phyloP scores from a whole-genome alignment of 129 eudicot genomes.

The Flaveria bidentis region DNA sequence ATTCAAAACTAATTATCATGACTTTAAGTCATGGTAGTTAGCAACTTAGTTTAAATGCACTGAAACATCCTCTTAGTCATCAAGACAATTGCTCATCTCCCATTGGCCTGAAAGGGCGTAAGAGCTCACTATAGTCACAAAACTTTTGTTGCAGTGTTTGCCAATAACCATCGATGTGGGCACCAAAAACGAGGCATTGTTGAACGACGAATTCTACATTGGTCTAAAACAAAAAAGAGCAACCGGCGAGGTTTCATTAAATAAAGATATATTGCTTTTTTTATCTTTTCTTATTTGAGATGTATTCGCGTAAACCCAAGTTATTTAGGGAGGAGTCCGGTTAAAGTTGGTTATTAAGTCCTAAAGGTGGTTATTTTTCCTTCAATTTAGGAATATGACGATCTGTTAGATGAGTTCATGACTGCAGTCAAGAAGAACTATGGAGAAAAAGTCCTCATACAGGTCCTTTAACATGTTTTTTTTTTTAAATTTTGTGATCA shows the following conservation, averaged over 20 bases:
- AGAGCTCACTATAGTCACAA: not conserved
- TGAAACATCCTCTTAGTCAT: not conserved
- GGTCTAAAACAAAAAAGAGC: conserved; percentile 87
- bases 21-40: not conserved
- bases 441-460: conserved; percentile 92
- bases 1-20: not conserved
- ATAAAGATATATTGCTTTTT: not conserved
- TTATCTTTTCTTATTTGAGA: not conserved
- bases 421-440: conserved; percentile 90
- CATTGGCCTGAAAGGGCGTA: not conserved
- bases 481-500: not conserved
- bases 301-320: not conserved
- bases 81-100: not conserved
- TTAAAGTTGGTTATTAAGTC: not conserved
- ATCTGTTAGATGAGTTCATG: conserved; percentile 88
- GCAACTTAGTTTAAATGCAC: not conserved
- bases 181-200: conserved; percentile 74
- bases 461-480: conserved; percentile 31
- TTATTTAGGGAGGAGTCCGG: not conserved
- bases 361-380: conserved; percentile 12
- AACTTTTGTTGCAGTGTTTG: conserved; percentile 56
- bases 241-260: conserved; percentile 70
- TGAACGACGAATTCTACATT: conserved; percentile 87
- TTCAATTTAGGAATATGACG: conserved; percentile 70
- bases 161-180: conserved; percentile 95